Evolutionary conservation across 2,329 filamentous ascomycete genomes (phyloP), one percentile per base, ranked within the genome.

Genomic region (Cladosporium sp.): DNA sequence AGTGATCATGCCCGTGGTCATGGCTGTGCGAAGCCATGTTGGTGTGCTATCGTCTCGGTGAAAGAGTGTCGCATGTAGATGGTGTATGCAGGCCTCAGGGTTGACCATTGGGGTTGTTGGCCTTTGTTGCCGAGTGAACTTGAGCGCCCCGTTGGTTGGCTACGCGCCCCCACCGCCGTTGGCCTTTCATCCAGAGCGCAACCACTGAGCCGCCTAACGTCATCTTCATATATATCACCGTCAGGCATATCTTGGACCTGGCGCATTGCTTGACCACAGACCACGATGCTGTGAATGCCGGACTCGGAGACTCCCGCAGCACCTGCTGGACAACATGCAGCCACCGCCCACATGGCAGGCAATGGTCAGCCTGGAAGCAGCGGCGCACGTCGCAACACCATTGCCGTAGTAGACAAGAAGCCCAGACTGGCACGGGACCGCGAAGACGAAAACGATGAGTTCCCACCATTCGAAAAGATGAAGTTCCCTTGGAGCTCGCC

Each of bases 401-500:
- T 64, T 52, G 51, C 51, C 21, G 51, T 64, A 55, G 51, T 57
- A 36, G 61, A 57, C 36, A 51, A 64, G 34, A 57, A 64, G 51
- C 34, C 34, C 3, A 30, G 10, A 21, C 61, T 57, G 49, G n/a
- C 34, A 15, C 51, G 61, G 21, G 51, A 44, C 1, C 24, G 15
- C 38, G 54, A 65, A 8, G 59, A 59, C 24, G 47, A 57, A 41
- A 54, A 70, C 36, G 64, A 69, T 57, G 59, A 64, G 26, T 60
- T 66, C 21, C 47, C 68, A 54, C 59, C 67, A 8, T 54, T 51
- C 41, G 65, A 68, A 34, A 65, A 65, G 28, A 74, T 75, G 73
- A 74, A 66, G 47, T 69, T 74, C 18, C 69, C 72, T 1, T 73
- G 73, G 73, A 68, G 65, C 15, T 69, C 71, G 12, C 70, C 72